Evolutionary conservation across 441 rosid genomes (phyloP).

Genomic region (Omphalea diandra): DNA sequence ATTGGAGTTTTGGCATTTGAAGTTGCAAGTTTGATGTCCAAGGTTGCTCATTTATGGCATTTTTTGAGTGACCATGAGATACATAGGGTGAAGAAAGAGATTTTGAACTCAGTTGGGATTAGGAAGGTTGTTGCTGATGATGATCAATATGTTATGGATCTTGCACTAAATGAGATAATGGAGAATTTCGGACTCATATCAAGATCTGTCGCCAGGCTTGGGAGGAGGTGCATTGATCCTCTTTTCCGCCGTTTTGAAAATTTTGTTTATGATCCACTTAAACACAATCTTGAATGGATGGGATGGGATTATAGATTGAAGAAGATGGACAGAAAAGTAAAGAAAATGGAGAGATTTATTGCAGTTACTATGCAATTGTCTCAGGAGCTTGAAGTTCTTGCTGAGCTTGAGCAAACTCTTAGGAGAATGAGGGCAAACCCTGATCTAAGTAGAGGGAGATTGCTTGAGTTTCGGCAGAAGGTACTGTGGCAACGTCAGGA

Average conservation of each 20-base stretch:
- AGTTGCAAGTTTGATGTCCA: conserved; percentile 55
- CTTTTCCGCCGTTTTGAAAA: conserved; percentile 40
- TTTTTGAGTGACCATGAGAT: conserved; percentile 47
- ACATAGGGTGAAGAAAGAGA: conserved; percentile 41
- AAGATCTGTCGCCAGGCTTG: conserved; percentile 49
- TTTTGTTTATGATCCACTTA: conserved; percentile 47
- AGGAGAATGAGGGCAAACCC: conserved; percentile 51
- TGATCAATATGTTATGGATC: conserved; percentile 51
- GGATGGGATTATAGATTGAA: conserved; percentile 56
- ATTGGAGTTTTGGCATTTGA: conserved; percentile 62
- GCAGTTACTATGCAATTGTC: conserved; percentile 45
- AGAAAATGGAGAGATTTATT: conserved; percentile 60
- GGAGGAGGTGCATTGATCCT: conserved; percentile 49
- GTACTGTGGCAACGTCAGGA: conserved; percentile 51
- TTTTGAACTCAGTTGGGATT: conserved; percentile 42
- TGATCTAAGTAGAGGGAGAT: conserved; percentile 34
- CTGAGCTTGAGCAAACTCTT: conserved; percentile 62
- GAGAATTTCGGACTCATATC: conserved; percentile 46
- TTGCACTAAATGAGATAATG: conserved; percentile 53
- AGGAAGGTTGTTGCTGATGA: conserved; percentile 49
- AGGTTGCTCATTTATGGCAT: conserved; percentile 53
- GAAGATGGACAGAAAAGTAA: conserved; percentile 72
- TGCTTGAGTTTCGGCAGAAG: conserved; percentile 53
- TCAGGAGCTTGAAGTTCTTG: conserved; percentile 60
- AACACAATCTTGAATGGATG: conserved; percentile 43